phyloP scores from a whole-genome alignment of 768 basidiomycete species.

The Amanita phalloides region DNA sequence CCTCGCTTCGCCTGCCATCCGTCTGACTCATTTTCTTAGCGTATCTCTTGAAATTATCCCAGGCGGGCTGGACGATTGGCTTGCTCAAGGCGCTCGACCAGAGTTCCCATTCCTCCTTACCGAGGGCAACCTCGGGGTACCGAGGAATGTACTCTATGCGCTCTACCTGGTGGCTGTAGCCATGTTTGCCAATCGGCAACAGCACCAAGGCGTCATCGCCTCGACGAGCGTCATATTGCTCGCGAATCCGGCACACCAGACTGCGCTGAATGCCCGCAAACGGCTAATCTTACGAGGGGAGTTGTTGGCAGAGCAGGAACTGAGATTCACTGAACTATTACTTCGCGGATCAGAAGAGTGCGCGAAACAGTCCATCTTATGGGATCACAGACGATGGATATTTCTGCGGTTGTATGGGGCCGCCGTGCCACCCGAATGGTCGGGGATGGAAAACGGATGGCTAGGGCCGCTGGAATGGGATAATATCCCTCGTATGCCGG shows the following conservation, averaged over 20 bases:
- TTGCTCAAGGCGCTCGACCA: slow-evolving; percentile 10
- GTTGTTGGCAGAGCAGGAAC: slow-evolving; percentile 33
- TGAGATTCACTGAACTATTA: slow-evolving; percentile 32
- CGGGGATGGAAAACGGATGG: slow-evolving; percentile 11
- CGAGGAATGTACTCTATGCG: slow-evolving; percentile 41
- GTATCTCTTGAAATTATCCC: slow-evolving; percentile 53
- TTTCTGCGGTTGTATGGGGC: slow-evolving; percentile 23
- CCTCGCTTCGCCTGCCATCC: neutral
- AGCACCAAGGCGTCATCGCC: slow-evolving; percentile 9
- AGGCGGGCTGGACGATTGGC: slow-evolving; percentile 42
- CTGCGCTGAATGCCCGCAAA: slow-evolving; percentile 55
- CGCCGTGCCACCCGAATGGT: neutral
- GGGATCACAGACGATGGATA: slow-evolving; percentile 66
- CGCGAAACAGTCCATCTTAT: slow-evolving; percentile 57
- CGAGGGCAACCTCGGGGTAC: slow-evolving; percentile 56
- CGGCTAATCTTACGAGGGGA: slow-evolving; percentile 28
- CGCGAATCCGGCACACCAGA: slow-evolving; percentile 59
- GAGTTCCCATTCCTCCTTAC: slow-evolving; percentile 42
- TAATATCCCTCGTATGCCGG: slow-evolving; percentile 23
- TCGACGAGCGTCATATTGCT: slow-evolving; percentile 45
- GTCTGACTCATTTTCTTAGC: slow-evolving; percentile 14
- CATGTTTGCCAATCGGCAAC: slow-evolving; percentile 18
- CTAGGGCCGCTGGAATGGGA: slow-evolving; percentile 15
- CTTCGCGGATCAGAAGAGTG: slow-evolving; percentile 41
- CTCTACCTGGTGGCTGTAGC: slow-evolving; percentile 36